Conservation (phyloP, 257 asterid genomes). For the Voacanga thouarsii region DNA sequence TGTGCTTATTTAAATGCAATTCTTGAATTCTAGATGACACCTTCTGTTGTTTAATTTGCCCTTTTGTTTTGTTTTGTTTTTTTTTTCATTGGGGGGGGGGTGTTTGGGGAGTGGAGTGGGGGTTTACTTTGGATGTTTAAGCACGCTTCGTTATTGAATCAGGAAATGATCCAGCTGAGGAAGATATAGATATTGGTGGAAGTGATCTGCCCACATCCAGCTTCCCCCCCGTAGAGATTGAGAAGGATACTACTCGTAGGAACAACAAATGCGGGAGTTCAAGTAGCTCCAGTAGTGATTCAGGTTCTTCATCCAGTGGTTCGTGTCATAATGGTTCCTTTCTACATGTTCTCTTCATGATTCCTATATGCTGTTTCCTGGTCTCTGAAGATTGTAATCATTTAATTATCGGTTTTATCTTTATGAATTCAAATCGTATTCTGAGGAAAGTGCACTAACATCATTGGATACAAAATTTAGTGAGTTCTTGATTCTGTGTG, state of each 20-base stretch:
- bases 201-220: conserved; percentile 62
- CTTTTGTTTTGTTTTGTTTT: background rate
- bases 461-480: background rate
- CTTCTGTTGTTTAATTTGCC: background rate
- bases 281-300: conserved; percentile 67
- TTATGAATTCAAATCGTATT: background rate
- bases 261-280: conserved; percentile 62
- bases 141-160: conserved; percentile 12
- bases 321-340: conserved; percentile 26
- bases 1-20: conserved; percentile 4
- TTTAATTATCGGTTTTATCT: background rate
- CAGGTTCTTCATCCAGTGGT: conserved; percentile 74
- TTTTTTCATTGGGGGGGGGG: too few relatives aligned
- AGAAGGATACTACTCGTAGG: conserved; percentile 44
- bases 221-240: conserved; percentile 55
- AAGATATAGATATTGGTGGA: conserved; percentile 77
- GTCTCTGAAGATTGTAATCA: background rate
- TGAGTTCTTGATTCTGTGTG: background rate
- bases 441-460: background rate
- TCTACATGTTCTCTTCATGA: conserved; percentile 9
- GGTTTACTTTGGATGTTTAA: background rate
- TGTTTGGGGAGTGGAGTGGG: too few relatives aligned
- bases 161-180: conserved; percentile 62
- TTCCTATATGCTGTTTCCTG: background rate
- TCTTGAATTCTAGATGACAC: conserved; percentile 1